Conservation (phyloP, 2,329 filamentous ascomycete genomes). For the Scortechinia acanthostroma region DNA sequence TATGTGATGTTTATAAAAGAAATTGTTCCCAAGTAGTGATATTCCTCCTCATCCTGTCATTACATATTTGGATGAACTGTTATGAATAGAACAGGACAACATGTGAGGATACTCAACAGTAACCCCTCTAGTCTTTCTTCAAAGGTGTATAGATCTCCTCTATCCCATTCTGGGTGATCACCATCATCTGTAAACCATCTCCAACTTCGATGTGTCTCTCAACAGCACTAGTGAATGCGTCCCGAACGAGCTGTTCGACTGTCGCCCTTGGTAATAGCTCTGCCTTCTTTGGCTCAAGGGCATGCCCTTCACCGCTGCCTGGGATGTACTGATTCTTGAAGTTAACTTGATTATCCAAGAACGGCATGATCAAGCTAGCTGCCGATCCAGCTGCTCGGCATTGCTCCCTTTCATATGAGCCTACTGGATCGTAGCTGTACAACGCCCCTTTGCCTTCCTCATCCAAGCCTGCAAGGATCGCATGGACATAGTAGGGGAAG, state of each 20-base stretch:
- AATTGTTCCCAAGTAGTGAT: no score
- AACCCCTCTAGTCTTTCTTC: constrained; percentile 78
- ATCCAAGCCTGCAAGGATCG: constrained; percentile 87
- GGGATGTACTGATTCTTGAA: constrained; percentile 98
- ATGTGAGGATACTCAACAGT: constrained; percentile 2
- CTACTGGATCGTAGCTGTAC: constrained; percentile 96
- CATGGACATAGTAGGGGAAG: constrained; percentile 96
- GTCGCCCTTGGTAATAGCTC: constrained; percentile 65
- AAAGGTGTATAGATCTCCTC: constrained; percentile 76
- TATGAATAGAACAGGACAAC: constrained; percentile 7
- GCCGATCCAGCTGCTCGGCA: constrained; percentile 89
- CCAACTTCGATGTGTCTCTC: constrained; percentile 99
- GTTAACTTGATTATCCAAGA: constrained; percentile 98
- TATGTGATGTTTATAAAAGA: background rate
- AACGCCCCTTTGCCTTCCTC: constrained; percentile 90
- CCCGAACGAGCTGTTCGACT: constrained; percentile 83
- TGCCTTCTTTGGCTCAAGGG: constrained; percentile 64
- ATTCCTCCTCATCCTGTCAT: no score
- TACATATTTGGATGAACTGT: background rate
- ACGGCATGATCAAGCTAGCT: constrained; percentile 93
- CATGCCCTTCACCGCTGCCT: constrained; percentile 76
- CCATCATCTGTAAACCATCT: constrained; percentile 89
- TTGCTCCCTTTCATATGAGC: constrained; percentile 94
- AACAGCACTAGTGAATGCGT: constrained; percentile 95
- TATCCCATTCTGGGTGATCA: constrained; percentile 81